A percentile compares a stretch with the other conserved stretches of the same genome.
These are phyloP conservation scores for Coemansia sp. DNA, from an alignment of 192 early-diverging fungal genomes.

Conservation along the genomic window DNA sequence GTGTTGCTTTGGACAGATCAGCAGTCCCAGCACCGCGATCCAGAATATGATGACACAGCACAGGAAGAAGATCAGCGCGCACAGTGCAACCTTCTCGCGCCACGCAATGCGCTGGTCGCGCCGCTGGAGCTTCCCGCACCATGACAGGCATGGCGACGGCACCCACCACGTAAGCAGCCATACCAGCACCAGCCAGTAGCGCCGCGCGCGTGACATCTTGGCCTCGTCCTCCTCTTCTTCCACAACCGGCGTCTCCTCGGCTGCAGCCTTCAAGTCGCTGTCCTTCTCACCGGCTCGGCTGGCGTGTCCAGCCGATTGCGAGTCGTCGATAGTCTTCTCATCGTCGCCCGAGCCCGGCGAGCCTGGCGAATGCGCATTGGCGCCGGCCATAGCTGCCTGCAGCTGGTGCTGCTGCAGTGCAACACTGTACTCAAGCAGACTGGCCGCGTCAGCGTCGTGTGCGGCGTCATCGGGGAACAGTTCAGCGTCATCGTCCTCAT, in stretches of 20 bases:
- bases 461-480: constrained; percentile 36
- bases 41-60: constrained; percentile 79
- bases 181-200: constrained; percentile 80
- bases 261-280: constrained; percentile 37
- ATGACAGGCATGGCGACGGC: constrained; percentile 64
- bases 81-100: constrained; percentile 94
- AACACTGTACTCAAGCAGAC: constrained; percentile 41
- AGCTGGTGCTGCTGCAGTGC: constrained; percentile 42
- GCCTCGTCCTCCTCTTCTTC: constrained; percentile 53
- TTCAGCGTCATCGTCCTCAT: constrained; percentile 42
- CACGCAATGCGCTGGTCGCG: constrained; percentile 84
- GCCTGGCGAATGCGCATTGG: constrained; percentile 10
- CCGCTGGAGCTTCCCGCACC: constrained; percentile 72
- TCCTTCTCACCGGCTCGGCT: constrained; percentile 23
- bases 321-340: constrained; percentile 43
- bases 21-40: constrained; percentile 66
- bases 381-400: constrained; percentile 8
- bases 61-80: constrained; percentile 72
- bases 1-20: constrained; percentile 70
- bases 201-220: constrained; percentile 31
- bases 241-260: constrained; percentile 48
- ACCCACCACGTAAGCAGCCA: constrained; percentile 72
- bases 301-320: constrained; percentile 11
- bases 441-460: constrained; percentile 42
- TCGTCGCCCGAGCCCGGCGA: constrained; percentile 29